Conservation (phyloP, 495 filamentous ascomycete genomes). For the Coniosporium apollinis region DNA sequence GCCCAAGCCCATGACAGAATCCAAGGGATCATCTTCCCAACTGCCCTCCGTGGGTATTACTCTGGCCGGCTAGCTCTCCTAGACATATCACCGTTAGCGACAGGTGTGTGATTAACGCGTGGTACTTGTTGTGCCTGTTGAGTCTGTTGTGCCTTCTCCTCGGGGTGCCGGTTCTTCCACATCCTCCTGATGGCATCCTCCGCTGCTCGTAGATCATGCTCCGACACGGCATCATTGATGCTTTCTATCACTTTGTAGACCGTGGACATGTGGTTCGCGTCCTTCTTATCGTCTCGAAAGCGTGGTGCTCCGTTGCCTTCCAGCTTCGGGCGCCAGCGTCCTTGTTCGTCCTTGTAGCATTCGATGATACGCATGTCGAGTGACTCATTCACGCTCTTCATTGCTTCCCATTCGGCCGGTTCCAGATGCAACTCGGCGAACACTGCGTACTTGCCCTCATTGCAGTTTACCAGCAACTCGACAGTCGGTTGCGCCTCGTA, state of each 20-base stretch:
- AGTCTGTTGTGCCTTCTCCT: too few relatives aligned
- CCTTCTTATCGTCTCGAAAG: constrained; percentile 77
- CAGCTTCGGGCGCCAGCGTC: constrained; percentile 53
- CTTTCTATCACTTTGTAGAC: constrained; percentile 69
- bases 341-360: constrained; percentile 57
- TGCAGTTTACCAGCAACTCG: constrained; percentile 39
- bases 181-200: constrained; percentile 44
- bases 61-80: too few relatives aligned
- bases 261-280: constrained; percentile 73
- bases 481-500: constrained; percentile 43
- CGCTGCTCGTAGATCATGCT: constrained; percentile 50
- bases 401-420: constrained; percentile 62
- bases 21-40: too few relatives aligned
- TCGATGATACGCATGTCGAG: constrained; percentile 78
- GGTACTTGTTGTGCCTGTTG: too few relatives aligned
- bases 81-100: too few relatives aligned
- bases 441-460: constrained; percentile 37
- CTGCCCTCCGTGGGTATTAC: too few relatives aligned
- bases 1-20: too few relatives aligned
- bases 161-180: constrained; percentile 40
- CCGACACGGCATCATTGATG: constrained; percentile 55
- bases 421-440: constrained; percentile 54
- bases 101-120: too few relatives aligned
- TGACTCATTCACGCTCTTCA: constrained; percentile 52
- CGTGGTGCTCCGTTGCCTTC: constrained; percentile 36